phyloP scores from a whole-genome alignment of 495 filamentous ascomycete species.

The Penicillium cosmopolitanum region DNA sequence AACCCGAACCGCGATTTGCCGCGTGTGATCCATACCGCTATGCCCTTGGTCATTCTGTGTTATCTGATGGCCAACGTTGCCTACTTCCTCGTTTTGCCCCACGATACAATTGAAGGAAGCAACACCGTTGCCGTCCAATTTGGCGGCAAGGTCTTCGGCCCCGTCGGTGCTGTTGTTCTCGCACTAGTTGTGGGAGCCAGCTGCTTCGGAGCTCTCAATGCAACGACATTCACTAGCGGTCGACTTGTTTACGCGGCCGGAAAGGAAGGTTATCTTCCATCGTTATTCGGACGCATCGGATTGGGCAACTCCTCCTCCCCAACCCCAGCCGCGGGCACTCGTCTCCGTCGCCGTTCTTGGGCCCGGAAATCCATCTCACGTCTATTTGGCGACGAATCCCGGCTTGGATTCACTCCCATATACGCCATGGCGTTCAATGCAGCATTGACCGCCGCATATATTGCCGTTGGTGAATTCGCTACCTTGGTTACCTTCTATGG shows the following conservation, averaged over 20 bases:
- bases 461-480: conserved; percentile 84
- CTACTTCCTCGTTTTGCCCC: conserved; percentile 94
- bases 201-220: conserved; percentile 92
- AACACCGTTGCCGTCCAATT: conserved; percentile 97
- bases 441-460: conserved; percentile 70
- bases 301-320: conserved; percentile 52
- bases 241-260: conserved; percentile 92
- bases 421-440: conserved; percentile 85
- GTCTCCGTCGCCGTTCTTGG: conserved; percentile 62
- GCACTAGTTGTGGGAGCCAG: conserved; percentile 87
- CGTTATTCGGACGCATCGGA: conserved; percentile 81
- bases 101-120: conserved; percentile 72
- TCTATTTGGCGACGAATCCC: conserved; percentile 62
- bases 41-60: conserved; percentile 88
- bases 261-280: conserved; percentile 91
- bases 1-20: conserved; percentile 89
- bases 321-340: conserved; percentile 32
- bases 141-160: conserved; percentile 86
- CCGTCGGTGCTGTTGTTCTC: conserved; percentile 77
- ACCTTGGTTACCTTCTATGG: conserved; percentile 96
- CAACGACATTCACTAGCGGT: conserved; percentile 89
- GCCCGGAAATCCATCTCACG: conserved; percentile 56
- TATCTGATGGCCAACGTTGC: conserved; percentile 90
- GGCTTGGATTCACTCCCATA: conserved; percentile 80
- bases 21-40: conserved; percentile 93